Percentiles rank a stretch among this genome's conserved stretches.
Conservation (phyloP, 2,329 filamentous ascomycete genomes). For the Leptographium flavum region DNA sequence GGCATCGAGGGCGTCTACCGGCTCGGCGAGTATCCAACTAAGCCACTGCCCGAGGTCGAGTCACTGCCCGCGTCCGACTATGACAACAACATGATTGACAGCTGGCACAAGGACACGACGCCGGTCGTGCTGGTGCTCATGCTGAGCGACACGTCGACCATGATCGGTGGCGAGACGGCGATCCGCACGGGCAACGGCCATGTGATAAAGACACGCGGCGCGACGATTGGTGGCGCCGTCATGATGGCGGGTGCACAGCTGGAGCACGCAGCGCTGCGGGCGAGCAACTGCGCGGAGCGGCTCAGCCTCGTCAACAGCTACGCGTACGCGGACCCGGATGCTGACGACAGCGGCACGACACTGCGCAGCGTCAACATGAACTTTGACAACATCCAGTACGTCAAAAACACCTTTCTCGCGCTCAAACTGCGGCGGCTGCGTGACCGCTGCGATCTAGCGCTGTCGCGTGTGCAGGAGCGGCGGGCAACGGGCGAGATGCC, state of each 20-base stretch:
- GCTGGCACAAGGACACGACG: slow-evolving; percentile 10
- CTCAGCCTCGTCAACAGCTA: slow-evolving; percentile 9
- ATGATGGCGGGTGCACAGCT: slow-evolving; percentile 9
- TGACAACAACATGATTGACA: slow-evolving; percentile 3
- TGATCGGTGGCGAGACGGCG: slow-evolving; percentile 9
- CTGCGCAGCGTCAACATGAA: slow-evolving; percentile 5
- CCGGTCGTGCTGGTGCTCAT: slow-evolving; percentile 8
- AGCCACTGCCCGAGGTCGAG: neutral
- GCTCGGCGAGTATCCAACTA: slow-evolving; percentile 4
- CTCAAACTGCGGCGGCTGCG: slow-evolving; percentile 7
- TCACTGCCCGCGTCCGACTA: neutral
- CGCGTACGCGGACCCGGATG: slow-evolving; percentile 8
- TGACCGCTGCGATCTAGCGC: slow-evolving; percentile 5
- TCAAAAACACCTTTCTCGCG: slow-evolving; percentile 7
- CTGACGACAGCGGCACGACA: slow-evolving; percentile 7
- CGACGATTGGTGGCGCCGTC: slow-evolving; percentile 7
- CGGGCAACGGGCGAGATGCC: neutral
- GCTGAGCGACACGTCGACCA: slow-evolving; percentile 10
- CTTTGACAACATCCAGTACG: slow-evolving; percentile 4
- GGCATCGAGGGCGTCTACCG: slow-evolving; percentile 8
- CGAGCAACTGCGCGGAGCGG: slow-evolving; percentile 9
- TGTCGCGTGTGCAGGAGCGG: slow-evolving; percentile 3
- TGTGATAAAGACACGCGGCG: slow-evolving; percentile 8
- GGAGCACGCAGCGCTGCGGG: slow-evolving; percentile 8
- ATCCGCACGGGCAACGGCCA: slow-evolving; percentile 4